Conservation (phyloP, 345 rosid species). For the Citrus mangshanensis region DNA sequence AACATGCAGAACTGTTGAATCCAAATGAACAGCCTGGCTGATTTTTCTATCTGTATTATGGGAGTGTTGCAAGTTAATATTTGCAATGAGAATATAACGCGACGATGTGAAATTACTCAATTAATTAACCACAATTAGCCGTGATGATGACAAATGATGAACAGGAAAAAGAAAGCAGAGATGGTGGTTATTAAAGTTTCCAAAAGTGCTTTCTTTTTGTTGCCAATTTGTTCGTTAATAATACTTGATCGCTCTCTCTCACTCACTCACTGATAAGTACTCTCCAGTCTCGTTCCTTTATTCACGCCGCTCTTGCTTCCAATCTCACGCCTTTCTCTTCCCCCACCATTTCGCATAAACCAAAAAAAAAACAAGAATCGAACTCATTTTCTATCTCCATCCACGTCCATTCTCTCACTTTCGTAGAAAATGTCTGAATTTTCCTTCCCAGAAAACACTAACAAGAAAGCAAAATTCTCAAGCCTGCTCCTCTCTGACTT, state of each 20-base stretch:
- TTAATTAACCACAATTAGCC: neutral
- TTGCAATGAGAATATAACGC: neutral
- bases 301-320: slow-evolving; percentile 55
- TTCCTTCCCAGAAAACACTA: slow-evolving; percentile 25
- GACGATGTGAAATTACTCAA: neutral
- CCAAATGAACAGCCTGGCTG: neutral
- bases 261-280: neutral
- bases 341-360: slow-evolving; percentile 6
- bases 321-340: slow-evolving; percentile 18
- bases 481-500: slow-evolving; percentile 48
- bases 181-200: slow-evolving; percentile 51
- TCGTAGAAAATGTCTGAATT: slow-evolving; percentile 45
- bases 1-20: neutral
- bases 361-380: slow-evolving; percentile 2
- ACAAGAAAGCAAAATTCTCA: slow-evolving; percentile 19
- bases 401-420: slow-evolving; percentile 1
- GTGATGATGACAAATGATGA: neutral
- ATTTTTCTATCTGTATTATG: too few relatives aligned
- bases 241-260: neutral
- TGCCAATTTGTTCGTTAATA: slow-evolving; percentile 16
- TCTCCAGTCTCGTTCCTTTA: slow-evolving; percentile 28
- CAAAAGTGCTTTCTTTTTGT: slow-evolving; percentile 32
- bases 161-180: slow-evolving; percentile 2
- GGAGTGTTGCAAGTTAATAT: too few relatives aligned
- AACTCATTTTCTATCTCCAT: slow-evolving; percentile 15